phyloP scores from a whole-genome alignment of 345 rosid species.

The Kernera saxatilis region DNA sequence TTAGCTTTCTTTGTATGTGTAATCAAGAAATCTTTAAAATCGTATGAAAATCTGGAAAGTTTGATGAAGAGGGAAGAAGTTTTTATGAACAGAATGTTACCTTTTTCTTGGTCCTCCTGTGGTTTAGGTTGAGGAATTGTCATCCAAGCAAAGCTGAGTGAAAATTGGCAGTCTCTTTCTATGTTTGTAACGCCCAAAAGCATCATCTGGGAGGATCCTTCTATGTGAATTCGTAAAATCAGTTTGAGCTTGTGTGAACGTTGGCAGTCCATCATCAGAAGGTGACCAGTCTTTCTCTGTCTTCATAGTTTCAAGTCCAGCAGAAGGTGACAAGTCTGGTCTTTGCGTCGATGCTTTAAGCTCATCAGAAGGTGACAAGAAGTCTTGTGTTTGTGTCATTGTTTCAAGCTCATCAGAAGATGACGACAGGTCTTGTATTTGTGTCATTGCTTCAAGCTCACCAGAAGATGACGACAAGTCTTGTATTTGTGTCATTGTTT shows the following conservation, averaged over 20 bases:
- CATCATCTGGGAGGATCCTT: slow-evolving; percentile 11
- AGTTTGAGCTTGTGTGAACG: slow-evolving; percentile 32
- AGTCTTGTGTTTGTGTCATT: neutral
- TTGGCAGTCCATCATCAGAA: slow-evolving; percentile 54
- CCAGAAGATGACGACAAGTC: slow-evolving; percentile 61
- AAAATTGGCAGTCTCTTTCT: slow-evolving; percentile 7
- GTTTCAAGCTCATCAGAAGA: neutral
- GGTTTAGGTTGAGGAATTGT: neutral
- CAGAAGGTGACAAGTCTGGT: slow-evolving; percentile 48
- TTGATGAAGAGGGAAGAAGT: neutral
- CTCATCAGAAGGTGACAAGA: neutral
- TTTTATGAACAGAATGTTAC: slow-evolving; percentile 6
- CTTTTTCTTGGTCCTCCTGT: neutral
- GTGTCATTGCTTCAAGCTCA: slow-evolving; percentile 5
- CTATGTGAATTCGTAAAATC: neutral
- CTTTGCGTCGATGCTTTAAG: neutral
- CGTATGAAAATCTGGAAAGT: neutral
- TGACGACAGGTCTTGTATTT: neutral
- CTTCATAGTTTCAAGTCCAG: slow-evolving; percentile 30
- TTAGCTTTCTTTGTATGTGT: neutral
- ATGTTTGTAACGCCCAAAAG: slow-evolving; percentile 3
- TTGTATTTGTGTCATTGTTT: neutral
- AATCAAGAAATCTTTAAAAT: neutral
- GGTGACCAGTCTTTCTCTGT: slow-evolving; percentile 51
- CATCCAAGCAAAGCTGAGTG: neutral